Evolutionary conservation across 768 basidiomycete genomes (phyloP).

Genomic region (Mycena maculata): DNA sequence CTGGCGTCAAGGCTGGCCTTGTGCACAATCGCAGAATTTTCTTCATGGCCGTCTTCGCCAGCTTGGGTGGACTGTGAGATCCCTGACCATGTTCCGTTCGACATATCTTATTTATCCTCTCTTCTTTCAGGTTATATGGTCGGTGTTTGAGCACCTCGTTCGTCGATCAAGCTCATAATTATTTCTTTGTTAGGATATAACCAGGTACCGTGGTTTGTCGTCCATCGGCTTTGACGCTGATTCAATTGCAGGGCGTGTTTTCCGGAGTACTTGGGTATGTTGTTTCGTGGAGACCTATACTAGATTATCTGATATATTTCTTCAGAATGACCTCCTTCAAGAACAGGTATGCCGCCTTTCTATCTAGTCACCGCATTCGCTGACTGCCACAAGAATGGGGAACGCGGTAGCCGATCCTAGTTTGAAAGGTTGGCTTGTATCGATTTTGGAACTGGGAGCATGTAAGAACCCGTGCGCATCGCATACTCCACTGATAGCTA

Average conservation of each 20-base stretch:
- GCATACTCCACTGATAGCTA: not conserved
- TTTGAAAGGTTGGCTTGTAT: conserved; percentile 78
- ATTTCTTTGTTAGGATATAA: conserved; percentile 64
- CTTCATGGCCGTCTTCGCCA: conserved; percentile 79
- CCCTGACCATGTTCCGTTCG: not conserved
- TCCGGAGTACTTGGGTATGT: conserved; percentile 75
- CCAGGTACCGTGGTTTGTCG: conserved; percentile 53
- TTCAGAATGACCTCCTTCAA: conserved; percentile 64
- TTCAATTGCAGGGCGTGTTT: conserved; percentile 71
- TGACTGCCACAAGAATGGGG: conserved; percentile 57
- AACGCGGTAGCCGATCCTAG: conserved; percentile 61
- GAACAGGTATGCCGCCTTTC: conserved; percentile 34
- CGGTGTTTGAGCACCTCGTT: conserved; percentile 33
- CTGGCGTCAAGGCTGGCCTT: conserved; percentile 76
- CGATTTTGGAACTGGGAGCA: conserved; percentile 80
- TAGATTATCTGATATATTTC: conserved; percentile 5
- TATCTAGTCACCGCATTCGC: not conserved
- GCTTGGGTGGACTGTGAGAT: conserved; percentile 75
- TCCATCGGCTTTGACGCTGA: conserved; percentile 7
- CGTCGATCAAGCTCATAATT: not conserved
- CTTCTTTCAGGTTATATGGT: conserved; percentile 68
- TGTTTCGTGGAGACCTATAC: conserved; percentile 5
- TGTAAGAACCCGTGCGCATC: conserved; percentile 39
- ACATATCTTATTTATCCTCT: conserved; percentile 14
- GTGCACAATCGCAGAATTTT: conserved; percentile 75